phyloP scores from a whole-genome alignment of 495 filamentous ascomycete species.

The Neohortaea acidophila region DNA sequence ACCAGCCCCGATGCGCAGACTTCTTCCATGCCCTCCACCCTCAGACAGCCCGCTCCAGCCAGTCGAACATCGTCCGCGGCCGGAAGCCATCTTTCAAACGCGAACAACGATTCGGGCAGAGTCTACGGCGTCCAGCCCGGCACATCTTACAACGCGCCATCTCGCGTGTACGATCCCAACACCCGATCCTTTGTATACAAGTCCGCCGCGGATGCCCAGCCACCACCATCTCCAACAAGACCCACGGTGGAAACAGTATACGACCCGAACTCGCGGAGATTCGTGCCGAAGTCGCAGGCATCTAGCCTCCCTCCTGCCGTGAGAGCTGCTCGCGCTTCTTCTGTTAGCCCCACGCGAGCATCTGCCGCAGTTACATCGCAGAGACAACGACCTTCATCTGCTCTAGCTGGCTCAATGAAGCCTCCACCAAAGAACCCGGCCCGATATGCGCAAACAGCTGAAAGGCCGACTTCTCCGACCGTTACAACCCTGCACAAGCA shows the following conservation, averaged over 20 bases:
- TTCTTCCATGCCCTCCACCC: background rate
- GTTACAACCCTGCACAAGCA: constrained; percentile 29
- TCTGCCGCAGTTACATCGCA: no score
- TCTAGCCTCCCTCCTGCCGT: no score
- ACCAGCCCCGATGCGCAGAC: constrained; percentile 1
- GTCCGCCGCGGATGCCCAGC: no score
- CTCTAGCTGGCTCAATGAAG: no score
- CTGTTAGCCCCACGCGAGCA: no score
- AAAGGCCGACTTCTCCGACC: constrained; percentile 9
- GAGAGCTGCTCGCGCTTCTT: no score
- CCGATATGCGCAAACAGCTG: background rate
- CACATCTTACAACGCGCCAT: background rate
- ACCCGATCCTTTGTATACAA: constrained; percentile 39
- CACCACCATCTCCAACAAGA: no score
- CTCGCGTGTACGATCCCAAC: constrained; percentile 36
- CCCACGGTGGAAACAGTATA: no score
- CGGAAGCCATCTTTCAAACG: constrained; percentile 40
- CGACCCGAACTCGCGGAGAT: no score
- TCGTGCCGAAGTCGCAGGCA: no score
- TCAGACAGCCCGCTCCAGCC: constrained; percentile 2
- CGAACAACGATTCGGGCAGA: constrained; percentile 8
- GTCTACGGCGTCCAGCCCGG: background rate
- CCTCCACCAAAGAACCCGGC: constrained; percentile 15
- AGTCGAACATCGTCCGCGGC: constrained; percentile 32
- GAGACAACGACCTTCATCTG: no score